phyloP scores from a whole-genome alignment of 305 asterid genomes.

The Fraxinus ornus region DNA sequence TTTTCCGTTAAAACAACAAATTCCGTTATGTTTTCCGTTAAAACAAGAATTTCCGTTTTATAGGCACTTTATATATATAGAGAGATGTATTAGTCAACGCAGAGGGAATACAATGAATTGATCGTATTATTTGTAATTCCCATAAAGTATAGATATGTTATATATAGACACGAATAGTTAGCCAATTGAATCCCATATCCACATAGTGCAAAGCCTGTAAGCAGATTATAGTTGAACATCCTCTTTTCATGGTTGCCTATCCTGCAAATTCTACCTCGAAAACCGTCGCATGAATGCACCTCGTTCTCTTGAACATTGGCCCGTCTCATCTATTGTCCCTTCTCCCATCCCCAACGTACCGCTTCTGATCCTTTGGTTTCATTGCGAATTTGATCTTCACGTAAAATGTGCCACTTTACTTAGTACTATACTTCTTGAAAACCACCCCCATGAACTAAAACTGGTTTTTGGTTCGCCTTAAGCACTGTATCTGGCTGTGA shows the following conservation, averaged over 20 bases:
- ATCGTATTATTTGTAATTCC: no score
- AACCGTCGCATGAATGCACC: conserved; percentile 33
- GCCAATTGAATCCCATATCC: no score
- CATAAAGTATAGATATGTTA: no score
- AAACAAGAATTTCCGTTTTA: no score
- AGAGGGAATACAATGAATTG: no score
- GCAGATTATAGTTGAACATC: background rate
- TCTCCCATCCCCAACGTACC: conserved; percentile 34
- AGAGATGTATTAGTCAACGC: no score
- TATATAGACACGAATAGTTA: no score
- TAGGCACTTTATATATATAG: no score
- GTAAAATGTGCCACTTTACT: conserved; percentile 18
- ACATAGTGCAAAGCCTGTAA: background rate
- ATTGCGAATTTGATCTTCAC: conserved; percentile 40
- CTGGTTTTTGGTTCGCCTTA: conserved; percentile 5
- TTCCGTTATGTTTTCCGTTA: no score
- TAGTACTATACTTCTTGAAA: background rate
- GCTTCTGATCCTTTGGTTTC: conserved; percentile 24
- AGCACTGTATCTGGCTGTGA: background rate
- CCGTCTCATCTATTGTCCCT: conserved; percentile 38
- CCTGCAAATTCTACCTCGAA: conserved; percentile 34
- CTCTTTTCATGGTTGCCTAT: conserved; percentile 32
- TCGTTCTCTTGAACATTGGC: conserved; percentile 31
- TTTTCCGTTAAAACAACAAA: no score
- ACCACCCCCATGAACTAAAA: conserved; percentile 3